phyloP scores from a whole-genome alignment of 2,329 filamentous ascomycete species.

The Aspergillus pseudoviridinutans region DNA sequence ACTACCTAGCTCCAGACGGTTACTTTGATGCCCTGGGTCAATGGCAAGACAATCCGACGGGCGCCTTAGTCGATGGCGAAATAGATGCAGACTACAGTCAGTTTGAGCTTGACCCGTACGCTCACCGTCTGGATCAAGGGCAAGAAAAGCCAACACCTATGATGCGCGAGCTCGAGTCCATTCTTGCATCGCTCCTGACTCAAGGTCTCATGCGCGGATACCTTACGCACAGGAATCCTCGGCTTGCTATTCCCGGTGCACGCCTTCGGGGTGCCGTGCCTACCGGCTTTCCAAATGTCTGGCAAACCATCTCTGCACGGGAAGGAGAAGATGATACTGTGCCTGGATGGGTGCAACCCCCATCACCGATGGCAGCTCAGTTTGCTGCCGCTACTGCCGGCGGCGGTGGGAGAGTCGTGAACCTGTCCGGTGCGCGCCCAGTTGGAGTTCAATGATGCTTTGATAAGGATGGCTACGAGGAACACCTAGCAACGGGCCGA shows the following conservation, averaged over 20 bases:
- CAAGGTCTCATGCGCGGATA: conserved; percentile 82
- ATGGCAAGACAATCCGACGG: conserved; percentile 21
- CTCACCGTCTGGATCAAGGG: conserved; percentile 29
- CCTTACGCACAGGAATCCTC: conserved; percentile 69
- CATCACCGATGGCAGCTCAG: conserved; percentile 8
- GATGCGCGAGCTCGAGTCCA: conserved; percentile 65
- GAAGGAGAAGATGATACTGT: conserved; percentile 61
- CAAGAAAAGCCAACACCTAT: conserved; percentile 42
- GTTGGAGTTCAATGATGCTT: conserved; percentile 35
- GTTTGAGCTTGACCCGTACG: conserved; percentile 56
- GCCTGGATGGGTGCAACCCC: conserved; percentile 67
- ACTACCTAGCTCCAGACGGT: conserved; percentile 32
- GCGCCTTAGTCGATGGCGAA: conserved; percentile 25
- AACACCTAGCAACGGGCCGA: neutral
- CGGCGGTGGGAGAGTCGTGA: conserved; percentile 54
- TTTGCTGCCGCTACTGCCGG: conserved; percentile 25
- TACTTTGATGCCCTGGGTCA: conserved; percentile 33
- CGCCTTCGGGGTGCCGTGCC: conserved; percentile 37
- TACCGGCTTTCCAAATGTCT: conserved; percentile 66
- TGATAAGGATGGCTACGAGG: neutral
- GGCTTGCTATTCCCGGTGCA: conserved; percentile 79
- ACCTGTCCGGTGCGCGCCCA: conserved; percentile 53
- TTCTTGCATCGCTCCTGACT: conserved; percentile 70
- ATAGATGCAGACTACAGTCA: conserved; percentile 33
- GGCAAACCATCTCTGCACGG: conserved; percentile 62